Conservation (phyloP, 176 grass and related monocot genomes). For the Puya raimondii region DNA sequence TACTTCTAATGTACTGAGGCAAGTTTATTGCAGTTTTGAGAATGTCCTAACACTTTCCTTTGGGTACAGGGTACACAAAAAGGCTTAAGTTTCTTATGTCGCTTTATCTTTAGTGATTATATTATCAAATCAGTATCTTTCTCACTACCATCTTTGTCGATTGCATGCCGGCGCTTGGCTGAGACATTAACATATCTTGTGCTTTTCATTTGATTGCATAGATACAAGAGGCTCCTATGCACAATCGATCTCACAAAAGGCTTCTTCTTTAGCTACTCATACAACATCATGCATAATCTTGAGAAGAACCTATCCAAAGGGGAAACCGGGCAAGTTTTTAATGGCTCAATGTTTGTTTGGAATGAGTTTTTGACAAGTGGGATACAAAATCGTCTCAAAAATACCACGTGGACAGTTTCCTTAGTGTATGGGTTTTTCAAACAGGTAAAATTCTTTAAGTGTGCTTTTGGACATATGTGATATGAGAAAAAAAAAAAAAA, state of each 20-base stretch:
- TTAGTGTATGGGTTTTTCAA: slow-evolving; percentile 94
- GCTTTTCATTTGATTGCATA: slow-evolving; percentile 31
- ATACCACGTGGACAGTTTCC: slow-evolving; percentile 66
- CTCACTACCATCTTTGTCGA: not conserved
- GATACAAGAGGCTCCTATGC: slow-evolving; percentile 79
- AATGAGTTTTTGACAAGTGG: slow-evolving; percentile 69
- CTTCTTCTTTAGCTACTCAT: slow-evolving; percentile 92
- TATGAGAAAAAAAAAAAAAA: not conserved
- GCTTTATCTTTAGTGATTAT: no score
- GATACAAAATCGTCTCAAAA: slow-evolving; percentile 43
- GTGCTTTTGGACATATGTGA: not conserved
- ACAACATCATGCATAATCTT: slow-evolving; percentile 75
- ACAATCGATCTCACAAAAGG: slow-evolving; percentile 86
- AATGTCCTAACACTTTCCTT: not conserved
- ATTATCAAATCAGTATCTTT: not conserved
- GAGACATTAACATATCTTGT: not conserved
- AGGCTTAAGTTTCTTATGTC: no score
- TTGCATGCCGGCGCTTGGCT: not conserved
- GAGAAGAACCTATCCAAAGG: slow-evolving; percentile 74
- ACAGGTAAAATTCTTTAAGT: slow-evolving; percentile 35
- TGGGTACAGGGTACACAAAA: not conserved
- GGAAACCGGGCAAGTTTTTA: slow-evolving; percentile 39
- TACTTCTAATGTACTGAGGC: not conserved
- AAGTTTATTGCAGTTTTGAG: not conserved
- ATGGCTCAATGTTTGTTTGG: slow-evolving; percentile 90